Evolutionary conservation across 2,329 filamentous ascomycete species (phyloP).

Genomic region (Setomelanomma holmii): DNA sequence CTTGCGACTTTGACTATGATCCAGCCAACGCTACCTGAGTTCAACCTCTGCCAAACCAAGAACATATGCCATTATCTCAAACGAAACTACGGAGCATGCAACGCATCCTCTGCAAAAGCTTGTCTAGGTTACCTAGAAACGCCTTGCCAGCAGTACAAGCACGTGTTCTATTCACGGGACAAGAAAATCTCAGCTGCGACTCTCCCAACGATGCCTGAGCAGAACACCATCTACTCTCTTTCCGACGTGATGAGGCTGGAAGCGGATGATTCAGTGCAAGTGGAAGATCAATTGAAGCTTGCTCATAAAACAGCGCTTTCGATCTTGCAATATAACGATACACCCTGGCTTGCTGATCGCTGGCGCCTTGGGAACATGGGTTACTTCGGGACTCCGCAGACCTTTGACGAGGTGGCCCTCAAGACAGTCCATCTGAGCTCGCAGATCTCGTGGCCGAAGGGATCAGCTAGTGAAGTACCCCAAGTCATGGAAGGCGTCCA

Average conservation of each 20-base stretch:
- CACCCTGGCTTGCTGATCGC: conserved; percentile 27
- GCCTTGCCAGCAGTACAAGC: conserved; percentile 22
- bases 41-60: conserved; percentile 30
- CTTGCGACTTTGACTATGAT: background rate
- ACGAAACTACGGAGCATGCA: conserved; percentile 16
- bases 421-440: conserved; percentile 28
- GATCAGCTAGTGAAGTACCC: background rate
- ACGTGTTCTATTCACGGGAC: conserved; percentile 29
- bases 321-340: conserved; percentile 27
- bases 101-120: conserved; percentile 1
- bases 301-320: conserved; percentile 24
- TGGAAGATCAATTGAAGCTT: conserved; percentile 24
- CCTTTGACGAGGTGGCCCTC: conserved; percentile 15
- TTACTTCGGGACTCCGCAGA: conserved; percentile 15
- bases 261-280: conserved; percentile 7
- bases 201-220: background rate
- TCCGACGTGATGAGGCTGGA: conserved; percentile 20
- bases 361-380: conserved; percentile 26
- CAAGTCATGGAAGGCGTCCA: conserved; percentile 26
- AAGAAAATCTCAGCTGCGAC: too few species aligned
- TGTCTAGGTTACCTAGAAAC: conserved; percentile 34
- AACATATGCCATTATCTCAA: conserved; percentile 33
- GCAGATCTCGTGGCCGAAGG: conserved; percentile 10
- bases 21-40: conserved; percentile 3
- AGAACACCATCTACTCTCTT: conserved; percentile 6